Evolutionary conservation across 148 eudicot species (phyloP), one percentile per base, ranked within the genome.

Genomic region (Vaccinium myrtillus): DNA sequence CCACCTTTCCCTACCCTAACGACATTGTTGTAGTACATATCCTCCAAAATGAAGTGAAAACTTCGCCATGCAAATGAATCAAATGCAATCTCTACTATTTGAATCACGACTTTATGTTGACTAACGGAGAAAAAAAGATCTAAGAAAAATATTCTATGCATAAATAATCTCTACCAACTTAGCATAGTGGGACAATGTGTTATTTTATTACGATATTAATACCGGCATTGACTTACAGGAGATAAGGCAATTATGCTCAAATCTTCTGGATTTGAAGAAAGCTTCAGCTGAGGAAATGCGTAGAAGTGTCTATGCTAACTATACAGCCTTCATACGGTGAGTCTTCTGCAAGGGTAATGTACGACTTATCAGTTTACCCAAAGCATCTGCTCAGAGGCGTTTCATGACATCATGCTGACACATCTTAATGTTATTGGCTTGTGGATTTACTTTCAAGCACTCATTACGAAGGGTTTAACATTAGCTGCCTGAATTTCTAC

Each of bases 271-370:
- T 86, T 84, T 97, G 83, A 97, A 97, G 94, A 94, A 87, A 89
- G 95, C 96, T 75, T 97, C 99, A 56, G 98, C 96, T 50, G 99
- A 97, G 88, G 99, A 97, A 91, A 97, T 97, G 98, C 92, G 99
- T 19, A 92, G 91, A 89, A 95, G 98, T 90, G 99, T 97, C 32
- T 97, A 93, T 87, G 99, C 99, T 48, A 97, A 97, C 82, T 97
- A 97, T 87, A 83, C 96, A 85, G 94, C 99, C 55, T 97, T 97
- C 86, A 97, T 97, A 85, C 95, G 96, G 99, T 97, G 83, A 90
- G 95, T 83, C 51, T 69, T 84, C 39, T 79, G 50, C 27, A 55
- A 16, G 69, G 16, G 27, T 58, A 15, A 55, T 58, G 43, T 25
- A 2, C 19, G 6, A 53, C 9, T 78, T 32, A 23, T 58, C 56